phyloP scores from a whole-genome alignment of 1,284 basidiomycete genomes.

The Trametes hirsuta region DNA sequence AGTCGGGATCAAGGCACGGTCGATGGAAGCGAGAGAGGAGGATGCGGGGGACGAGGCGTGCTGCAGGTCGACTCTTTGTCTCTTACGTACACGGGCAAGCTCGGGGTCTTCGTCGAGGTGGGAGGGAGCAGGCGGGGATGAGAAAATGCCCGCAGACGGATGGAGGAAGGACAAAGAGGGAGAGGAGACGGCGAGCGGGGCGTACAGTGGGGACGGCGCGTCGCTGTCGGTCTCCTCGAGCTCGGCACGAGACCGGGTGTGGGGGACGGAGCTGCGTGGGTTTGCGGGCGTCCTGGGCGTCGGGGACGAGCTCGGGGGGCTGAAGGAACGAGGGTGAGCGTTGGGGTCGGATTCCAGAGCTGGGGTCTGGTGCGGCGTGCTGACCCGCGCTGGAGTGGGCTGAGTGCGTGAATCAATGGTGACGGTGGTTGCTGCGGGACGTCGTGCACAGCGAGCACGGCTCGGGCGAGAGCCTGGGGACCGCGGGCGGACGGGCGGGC shows the following conservation, averaged over 20 bases:
- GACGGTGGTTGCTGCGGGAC: slow-evolving; percentile 35
- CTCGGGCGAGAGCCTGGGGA: slow-evolving; percentile 16
- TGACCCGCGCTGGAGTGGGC: slow-evolving; percentile 58
- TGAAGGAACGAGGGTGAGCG: slow-evolving; percentile 32
- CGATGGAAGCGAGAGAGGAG: slow-evolving; percentile 29
- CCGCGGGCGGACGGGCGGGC: slow-evolving; percentile 2
- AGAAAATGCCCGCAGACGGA: slow-evolving; percentile 27
- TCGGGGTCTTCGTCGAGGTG: slow-evolving; percentile 19
- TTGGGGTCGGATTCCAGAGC: slow-evolving; percentile 49
- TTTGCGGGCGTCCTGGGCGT: slow-evolving; percentile 26
- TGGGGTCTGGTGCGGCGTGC: slow-evolving; percentile 43
- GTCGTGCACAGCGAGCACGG: slow-evolving; percentile 20
- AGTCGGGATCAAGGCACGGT: slow-evolving; percentile 35
- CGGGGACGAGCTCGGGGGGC: slow-evolving; percentile 30
- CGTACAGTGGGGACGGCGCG: slow-evolving; percentile 29
- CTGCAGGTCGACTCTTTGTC: slow-evolving; percentile 60
- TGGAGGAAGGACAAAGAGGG: slow-evolving; percentile 32
- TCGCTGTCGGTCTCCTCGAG: slow-evolving; percentile 57
- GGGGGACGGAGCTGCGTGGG: slow-evolving; percentile 53
- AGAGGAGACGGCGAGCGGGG: slow-evolving; percentile 28
- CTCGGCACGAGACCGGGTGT: slow-evolving; percentile 63
- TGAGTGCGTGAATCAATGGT: slow-evolving; percentile 73
- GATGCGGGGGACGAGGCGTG: slow-evolving; percentile 26
- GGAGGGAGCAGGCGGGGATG: slow-evolving; percentile 19
- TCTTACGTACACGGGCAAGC: slow-evolving; percentile 47